Percentiles rank a stretch among this genome's conserved stretches.
These are phyloP conservation scores for Leucosporidium scottii DNA, from an alignment of 768 basidiomycete genomes.

Conservation along the genomic window DNA sequence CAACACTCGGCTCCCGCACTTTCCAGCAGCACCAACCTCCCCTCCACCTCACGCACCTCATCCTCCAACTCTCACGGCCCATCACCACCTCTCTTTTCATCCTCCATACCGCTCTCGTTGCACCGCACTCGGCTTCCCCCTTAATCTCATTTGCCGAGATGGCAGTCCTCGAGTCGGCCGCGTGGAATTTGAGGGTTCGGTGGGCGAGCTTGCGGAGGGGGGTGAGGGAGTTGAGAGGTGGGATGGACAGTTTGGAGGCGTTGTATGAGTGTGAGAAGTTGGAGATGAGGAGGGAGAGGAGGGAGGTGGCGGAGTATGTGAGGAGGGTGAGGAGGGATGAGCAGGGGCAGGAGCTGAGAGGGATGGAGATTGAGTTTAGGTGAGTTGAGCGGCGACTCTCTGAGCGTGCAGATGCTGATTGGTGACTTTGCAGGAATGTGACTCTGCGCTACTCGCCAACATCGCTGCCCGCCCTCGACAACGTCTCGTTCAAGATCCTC, in stretches of 20 bases:
- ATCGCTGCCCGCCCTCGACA: background rate
- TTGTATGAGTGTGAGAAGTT: background rate
- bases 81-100: background rate
- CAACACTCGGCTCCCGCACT: background rate
- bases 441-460: background rate
- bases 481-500: slow-evolving; percentile 18
- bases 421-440: background rate
- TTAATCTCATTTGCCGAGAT: background rate
- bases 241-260: background rate
- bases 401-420: too few species aligned
- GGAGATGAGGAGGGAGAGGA: background rate
- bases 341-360: background rate
- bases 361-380: slow-evolving; percentile 25
- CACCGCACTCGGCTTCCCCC: background rate
- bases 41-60: background rate
- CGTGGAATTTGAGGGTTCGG: background rate
- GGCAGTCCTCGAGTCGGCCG: background rate
- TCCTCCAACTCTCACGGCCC: background rate
- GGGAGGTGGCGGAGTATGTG: background rate
- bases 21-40: background rate
- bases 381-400: background rate
- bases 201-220: background rate
- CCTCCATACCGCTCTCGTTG: background rate
- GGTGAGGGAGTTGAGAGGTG: background rate
- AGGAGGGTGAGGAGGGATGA: background rate